Conservation (phyloP, 2,329 filamentous ascomycete species). For the Didymella pinodella region DNA sequence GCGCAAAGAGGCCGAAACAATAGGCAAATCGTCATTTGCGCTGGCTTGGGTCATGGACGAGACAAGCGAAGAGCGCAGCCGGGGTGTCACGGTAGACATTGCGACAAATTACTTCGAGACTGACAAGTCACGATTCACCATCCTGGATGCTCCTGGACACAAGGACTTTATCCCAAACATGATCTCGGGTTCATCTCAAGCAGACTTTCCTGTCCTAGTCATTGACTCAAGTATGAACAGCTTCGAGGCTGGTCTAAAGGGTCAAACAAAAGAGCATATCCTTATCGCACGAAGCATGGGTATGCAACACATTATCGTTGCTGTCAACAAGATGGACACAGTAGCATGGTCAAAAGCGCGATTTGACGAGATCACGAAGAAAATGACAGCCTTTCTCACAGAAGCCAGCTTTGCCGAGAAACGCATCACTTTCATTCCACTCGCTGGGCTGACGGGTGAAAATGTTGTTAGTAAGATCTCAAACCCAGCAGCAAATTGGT, state of each 20-base stretch:
- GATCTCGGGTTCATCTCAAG: constrained; percentile 96
- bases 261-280: constrained; percentile 94
- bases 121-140: constrained; percentile 84
- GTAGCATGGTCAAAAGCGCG: constrained; percentile 82
- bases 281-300: constrained; percentile 89
- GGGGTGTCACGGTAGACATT: constrained; percentile 96
- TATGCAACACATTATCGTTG: constrained; percentile 85
- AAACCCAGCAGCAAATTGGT: constrained; percentile 71
- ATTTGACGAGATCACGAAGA: constrained; percentile 84
- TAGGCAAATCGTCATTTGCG: constrained; percentile 95
- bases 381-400: constrained; percentile 82
- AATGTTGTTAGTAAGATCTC: constrained; percentile 74
- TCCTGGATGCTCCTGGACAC: constrained; percentile 93
- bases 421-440: constrained; percentile 86
- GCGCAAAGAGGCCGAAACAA: constrained; percentile 84
- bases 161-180: constrained; percentile 98
- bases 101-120: constrained; percentile 96
- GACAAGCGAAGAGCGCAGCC: constrained; percentile 83
- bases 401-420: constrained; percentile 82
- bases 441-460: constrained; percentile 86
- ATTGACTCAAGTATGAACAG: constrained; percentile 90
- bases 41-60: constrained; percentile 97
- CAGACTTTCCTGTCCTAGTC: constrained; percentile 93
- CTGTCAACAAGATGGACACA: constrained; percentile 94
- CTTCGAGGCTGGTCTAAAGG: constrained; percentile 91